Evolutionary conservation across 1,284 basidiomycete species (phyloP), one percentile per base, ranked within the genome.

Genomic region (Puccinia novopanici): DNA sequence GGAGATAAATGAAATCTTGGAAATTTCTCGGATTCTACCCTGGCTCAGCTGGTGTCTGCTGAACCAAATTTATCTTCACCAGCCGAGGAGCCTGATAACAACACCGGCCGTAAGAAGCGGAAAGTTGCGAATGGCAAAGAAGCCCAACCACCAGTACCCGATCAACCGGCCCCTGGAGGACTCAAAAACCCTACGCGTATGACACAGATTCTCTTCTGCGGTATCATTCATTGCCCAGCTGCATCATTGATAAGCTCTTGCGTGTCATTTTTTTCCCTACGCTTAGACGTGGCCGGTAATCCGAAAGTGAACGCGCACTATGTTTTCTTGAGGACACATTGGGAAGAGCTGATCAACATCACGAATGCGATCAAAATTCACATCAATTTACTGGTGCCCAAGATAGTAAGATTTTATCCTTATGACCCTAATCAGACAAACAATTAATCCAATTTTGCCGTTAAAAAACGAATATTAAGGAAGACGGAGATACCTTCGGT

Each of bases 351-450:
- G 27, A 73, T 80, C 30, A 63, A 50, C 13, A 72, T 72, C 57
- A 80, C 77, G 13, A 73, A 80, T 59, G 67, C 54, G 19, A 80
- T 80, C 67, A 80, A 80, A 63, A 63, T 80, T 59, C 67, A 73
- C 45, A 61, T 80, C 34, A 80, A 80, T 65, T 50, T 80, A 59
- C 54, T 72, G 67, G 57, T 80, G 17, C 77, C 77, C 17, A 80
- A 80, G 48, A 72, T 80, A 61, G 77, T 80, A 37, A 45, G 77
- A 61, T 50, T 19, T 37, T n/a, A n/a, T 13, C 37, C 10, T 24
- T 24, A 24, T 34, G 40, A 30, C 27, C 13, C 27, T 61, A n/a
- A 15, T 59, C 30, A 6, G 30, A 34, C 37, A 34, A 27, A 5
- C 48, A 27, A 71, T 22, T 3, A 45, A 75, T 63, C 55, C n/a